Conservation (phyloP, 768 basidiomycete genomes). For the Suillus bovinus region DNA sequence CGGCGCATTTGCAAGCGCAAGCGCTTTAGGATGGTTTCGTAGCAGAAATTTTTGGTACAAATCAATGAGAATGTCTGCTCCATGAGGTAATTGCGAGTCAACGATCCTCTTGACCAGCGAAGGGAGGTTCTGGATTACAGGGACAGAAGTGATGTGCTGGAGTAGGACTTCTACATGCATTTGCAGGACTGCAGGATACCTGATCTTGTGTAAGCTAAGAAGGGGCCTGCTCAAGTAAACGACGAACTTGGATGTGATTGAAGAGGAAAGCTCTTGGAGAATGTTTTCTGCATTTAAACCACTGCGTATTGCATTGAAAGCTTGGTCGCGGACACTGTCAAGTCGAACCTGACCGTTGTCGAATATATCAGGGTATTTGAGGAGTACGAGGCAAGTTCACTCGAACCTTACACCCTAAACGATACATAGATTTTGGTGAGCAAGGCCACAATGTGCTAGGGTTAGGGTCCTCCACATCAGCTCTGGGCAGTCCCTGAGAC, state of each 20-base stretch:
- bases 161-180: slow-evolving; percentile 27
- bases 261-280: slow-evolving; percentile 23
- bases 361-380: not conserved
- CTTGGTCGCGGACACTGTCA: slow-evolving; percentile 17
- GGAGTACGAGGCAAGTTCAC: not conserved
- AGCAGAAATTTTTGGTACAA: slow-evolving; percentile 20
- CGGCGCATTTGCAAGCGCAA: slow-evolving; percentile 1
- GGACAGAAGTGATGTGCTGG: slow-evolving; percentile 15
- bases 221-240: not conserved
- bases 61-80: slow-evolving; percentile 23
- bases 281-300: slow-evolving; percentile 26
- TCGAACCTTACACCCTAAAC: slow-evolving; percentile 38
- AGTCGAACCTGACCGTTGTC: slow-evolving; percentile 22
- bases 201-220: not conserved
- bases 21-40: not conserved
- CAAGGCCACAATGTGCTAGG: slow-evolving; percentile 20
- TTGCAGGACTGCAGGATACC: slow-evolving; percentile 20
- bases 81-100: slow-evolving; percentile 20
- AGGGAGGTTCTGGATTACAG: slow-evolving; percentile 16
- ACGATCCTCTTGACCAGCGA: slow-evolving; percentile 19
- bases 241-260: slow-evolving; percentile 20
- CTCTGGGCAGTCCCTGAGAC: slow-evolving; percentile 14
- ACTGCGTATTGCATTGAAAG: slow-evolving; percentile 18
- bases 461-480: not conserved
- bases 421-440: slow-evolving; percentile 47